Base-by-base conservation (phyloP, 2,329 filamentous ascomycete species). In the Fusarium lyarnte region DNA sequence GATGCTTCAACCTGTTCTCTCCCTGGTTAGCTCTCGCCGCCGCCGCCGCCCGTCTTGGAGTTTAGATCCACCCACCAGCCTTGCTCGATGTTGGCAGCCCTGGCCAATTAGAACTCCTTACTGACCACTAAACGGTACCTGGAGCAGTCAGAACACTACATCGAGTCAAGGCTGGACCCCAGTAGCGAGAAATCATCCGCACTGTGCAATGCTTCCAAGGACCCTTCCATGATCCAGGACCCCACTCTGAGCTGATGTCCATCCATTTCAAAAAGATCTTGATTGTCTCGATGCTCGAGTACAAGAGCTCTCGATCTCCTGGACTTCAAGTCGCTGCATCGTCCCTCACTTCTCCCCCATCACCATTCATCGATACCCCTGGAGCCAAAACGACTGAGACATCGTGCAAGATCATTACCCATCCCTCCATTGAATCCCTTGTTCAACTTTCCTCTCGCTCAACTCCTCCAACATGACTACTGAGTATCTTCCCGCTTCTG, bases 401-500 rank as follows among this genome's bases (percentile, higher is more conserved):
- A 35, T 45, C 36, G 35, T 23, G 53, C 52, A 33, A 13, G 52
- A 35, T 23, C 46, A 23, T 33, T 5, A 52, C 31, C 23, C 17
- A 45, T 35, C 52, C 39, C 33, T 27, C 42, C 21, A 35, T 45
- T 60, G 41, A 43, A 31, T 42, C 23, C 47, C 31, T 21, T 35
- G 23, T 52, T 45, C 46, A 33, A 63, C 49, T 60, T 21, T 43
- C 25, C 25, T 54, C 33, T 39, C 47, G 45, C 39, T 35, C 51
- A 47, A 54, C 23, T 57, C 51, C 51, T 49, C 60, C 81, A 87
- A 75, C 74, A 91, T 90, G 87, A 93, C 92, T 58, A 95, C 92
- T 72, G 90, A 88, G 74, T 85, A 90, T 64, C 86, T 95, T 72
- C 87, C 92, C 52, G 81, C 88, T 71, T 84, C 87, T 78, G 90